These are phyloP conservation scores for Anacardium occidentale DNA, from an alignment of 345 rosid species.

Conservation along the genomic window DNA sequence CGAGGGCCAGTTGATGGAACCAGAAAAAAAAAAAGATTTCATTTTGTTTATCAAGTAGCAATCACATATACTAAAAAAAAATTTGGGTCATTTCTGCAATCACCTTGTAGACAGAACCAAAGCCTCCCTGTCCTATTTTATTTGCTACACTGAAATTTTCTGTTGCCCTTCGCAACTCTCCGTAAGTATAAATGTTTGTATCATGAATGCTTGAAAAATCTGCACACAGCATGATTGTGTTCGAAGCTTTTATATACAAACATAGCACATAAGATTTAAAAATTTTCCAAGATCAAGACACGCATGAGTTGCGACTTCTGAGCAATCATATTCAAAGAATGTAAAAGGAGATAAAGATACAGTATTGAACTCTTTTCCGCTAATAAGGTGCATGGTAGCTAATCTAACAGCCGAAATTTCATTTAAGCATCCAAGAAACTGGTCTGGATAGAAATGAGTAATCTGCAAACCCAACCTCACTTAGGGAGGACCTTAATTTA, in stretches of 20 bases:
- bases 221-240: conserved; percentile 25
- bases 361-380: neutral
- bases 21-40: too few species aligned
- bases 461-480: conserved; percentile 4
- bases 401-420: neutral
- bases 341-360: neutral
- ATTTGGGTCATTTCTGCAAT: conserved; percentile 12
- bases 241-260: conserved; percentile 10
- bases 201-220: conserved; percentile 52
- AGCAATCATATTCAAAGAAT: neutral
- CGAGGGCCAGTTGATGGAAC: neutral
- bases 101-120: conserved; percentile 77
- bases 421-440: neutral
- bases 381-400: neutral
- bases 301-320: neutral
- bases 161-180: conserved; percentile 53
- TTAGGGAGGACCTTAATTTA: neutral
- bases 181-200: conserved; percentile 38
- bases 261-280: neutral
- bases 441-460: neutral
- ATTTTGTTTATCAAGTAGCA: neutral
- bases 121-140: conserved; percentile 74
- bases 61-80: neutral
- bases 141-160: conserved; percentile 45
- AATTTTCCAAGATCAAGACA: neutral